Evolutionary conservation across 2,329 filamentous ascomycete species (phyloP).

Genomic region (Penicillium digitatum): DNA sequence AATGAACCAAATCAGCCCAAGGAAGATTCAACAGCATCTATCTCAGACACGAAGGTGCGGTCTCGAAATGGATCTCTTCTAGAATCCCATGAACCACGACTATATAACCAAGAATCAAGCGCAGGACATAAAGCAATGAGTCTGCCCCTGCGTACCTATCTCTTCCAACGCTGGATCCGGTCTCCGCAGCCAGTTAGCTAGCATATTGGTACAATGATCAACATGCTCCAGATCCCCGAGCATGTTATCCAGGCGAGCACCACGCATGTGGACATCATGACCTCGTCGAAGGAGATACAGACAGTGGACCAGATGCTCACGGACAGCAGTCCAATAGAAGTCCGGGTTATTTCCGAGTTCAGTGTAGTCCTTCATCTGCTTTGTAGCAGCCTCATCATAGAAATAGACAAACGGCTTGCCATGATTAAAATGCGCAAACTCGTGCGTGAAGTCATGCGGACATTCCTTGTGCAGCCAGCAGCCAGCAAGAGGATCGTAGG

Average conservation of each 20-base stretch:
- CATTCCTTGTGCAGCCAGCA: slow-evolving; percentile 18
- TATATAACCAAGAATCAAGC: slow-evolving; percentile 1
- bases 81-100: not conserved
- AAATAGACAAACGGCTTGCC: slow-evolving; percentile 17
- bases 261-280: slow-evolving; percentile 15
- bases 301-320: slow-evolving; percentile 14
- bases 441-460: slow-evolving; percentile 11
- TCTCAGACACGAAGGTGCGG: too few relatives aligned
- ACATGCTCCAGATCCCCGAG: slow-evolving; percentile 14
- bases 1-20: not conserved
- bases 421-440: slow-evolving; percentile 12
- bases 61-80: too few relatives aligned
- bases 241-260: slow-evolving; percentile 16
- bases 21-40: not conserved
- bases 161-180: slow-evolving; percentile 7
- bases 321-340: slow-evolving; percentile 10
- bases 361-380: slow-evolving; percentile 12
- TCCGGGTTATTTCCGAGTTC: slow-evolving; percentile 10
- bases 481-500: slow-evolving; percentile 14
- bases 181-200: slow-evolving; percentile 13
- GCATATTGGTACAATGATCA: slow-evolving; percentile 17
- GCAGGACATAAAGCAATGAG: slow-evolving; percentile 15
- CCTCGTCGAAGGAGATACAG: slow-evolving; percentile 15
- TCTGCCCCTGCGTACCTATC: slow-evolving; percentile 12
- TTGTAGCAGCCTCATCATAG: slow-evolving; percentile 13